Evolutionary conservation across 352 stramenopile genomes (phyloP).

Genomic region (Phytophthora macrochlamydospora): DNA sequence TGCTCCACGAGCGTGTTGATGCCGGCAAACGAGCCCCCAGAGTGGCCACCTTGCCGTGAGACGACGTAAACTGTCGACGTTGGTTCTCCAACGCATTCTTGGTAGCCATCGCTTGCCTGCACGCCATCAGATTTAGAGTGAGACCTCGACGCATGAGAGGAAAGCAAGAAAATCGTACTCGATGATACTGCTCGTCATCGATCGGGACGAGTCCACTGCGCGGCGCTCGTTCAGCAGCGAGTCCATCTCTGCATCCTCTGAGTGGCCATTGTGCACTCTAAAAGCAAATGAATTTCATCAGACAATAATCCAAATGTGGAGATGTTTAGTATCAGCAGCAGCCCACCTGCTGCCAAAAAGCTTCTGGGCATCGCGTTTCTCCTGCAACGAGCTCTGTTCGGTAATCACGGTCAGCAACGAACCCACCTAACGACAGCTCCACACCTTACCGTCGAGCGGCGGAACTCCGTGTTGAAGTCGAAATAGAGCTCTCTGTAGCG

Average conservation of each 20-base stretch:
- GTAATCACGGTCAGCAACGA: background rate
- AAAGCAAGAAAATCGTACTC: conserved; percentile 41
- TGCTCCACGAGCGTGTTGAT: conserved; percentile 97
- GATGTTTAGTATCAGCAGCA: background rate
- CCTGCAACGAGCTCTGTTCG: conserved; percentile 71
- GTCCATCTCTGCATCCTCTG: conserved; percentile 77
- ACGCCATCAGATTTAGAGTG: no score
- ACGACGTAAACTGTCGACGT: conserved; percentile 85
- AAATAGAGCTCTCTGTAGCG: conserved; percentile 97
- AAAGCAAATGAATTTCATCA: conserved; percentile 1
- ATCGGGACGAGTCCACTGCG: conserved; percentile 78
- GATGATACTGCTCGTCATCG: conserved; percentile 85
- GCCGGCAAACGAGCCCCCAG: conserved; percentile 92
- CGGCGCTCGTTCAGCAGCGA: conserved; percentile 82
- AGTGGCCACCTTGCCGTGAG: conserved; percentile 80
- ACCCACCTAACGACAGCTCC: background rate
- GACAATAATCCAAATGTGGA: background rate
- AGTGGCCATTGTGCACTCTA: conserved; percentile 51
- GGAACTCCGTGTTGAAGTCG: conserved; percentile 95
- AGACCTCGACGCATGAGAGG: background rate
- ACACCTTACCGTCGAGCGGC: conserved; percentile 75
- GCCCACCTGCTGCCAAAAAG: conserved; percentile 78
- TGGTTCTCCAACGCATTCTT: conserved; percentile 92
- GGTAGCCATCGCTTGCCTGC: conserved; percentile 76
- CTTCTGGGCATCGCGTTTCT: conserved; percentile 83